These are phyloP conservation scores for Penicillium bovifimosum DNA, from an alignment of 495 filamentous ascomycete species.

Conservation along the genomic window DNA sequence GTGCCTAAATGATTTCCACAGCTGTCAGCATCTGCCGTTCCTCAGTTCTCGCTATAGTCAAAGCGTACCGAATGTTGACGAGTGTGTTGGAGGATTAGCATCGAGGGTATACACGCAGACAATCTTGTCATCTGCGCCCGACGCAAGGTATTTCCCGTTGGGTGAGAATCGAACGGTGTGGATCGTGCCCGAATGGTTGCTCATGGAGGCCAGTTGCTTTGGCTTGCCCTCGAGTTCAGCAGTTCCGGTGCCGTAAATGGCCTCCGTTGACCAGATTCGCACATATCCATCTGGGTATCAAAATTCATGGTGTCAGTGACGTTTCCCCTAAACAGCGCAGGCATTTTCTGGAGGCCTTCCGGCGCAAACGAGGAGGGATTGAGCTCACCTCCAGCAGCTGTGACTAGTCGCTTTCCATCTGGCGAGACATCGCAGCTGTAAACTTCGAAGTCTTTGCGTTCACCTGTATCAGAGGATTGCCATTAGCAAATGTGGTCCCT, in stretches of 20 bases:
- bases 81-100: conserved; percentile 65
- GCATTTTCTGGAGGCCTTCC: neutral
- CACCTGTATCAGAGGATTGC: conserved; percentile 48
- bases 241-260: conserved; percentile 74
- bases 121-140: conserved; percentile 96
- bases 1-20: conserved; percentile 49
- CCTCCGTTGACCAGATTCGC: conserved; percentile 93
- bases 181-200: conserved; percentile 95
- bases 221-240: conserved; percentile 63
- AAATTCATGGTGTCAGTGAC: conserved; percentile 11
- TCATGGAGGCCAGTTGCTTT: conserved; percentile 93
- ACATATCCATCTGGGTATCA: conserved; percentile 76
- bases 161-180: conserved; percentile 94
- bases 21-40: neutral
- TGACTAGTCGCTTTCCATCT: conserved; percentile 84
- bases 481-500: neutral
- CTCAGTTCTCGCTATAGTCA: neutral
- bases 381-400: conserved; percentile 78
- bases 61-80: conserved; percentile 66
- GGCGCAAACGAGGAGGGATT: neutral
- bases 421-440: conserved; percentile 97
- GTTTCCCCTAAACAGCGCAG: neutral
- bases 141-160: conserved; percentile 88
- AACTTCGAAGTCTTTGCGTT: conserved; percentile 95
- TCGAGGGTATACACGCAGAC: conserved; percentile 94